phyloP scores from a whole-genome alignment of 306 rosid species.

The Dryas alaskensis region DNA sequence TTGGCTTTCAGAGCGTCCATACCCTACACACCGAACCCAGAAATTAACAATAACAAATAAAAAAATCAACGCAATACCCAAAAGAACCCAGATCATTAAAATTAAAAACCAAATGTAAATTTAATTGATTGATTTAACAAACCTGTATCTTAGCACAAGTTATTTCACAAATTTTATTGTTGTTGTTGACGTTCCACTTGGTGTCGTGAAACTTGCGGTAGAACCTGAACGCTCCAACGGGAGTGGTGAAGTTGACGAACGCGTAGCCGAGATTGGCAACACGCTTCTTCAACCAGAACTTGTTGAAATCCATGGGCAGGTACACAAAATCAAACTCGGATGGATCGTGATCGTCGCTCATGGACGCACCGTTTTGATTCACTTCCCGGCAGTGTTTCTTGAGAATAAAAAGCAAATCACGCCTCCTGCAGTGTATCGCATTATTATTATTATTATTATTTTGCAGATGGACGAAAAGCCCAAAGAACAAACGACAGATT shows the following conservation, averaged over 20 bases:
- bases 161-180: neutral
- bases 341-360: neutral
- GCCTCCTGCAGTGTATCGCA: neutral
- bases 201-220: neutral
- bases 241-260: slow-evolving; percentile 3
- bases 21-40: neutral
- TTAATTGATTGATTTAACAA: too few relatives aligned
- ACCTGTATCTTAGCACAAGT: slow-evolving; percentile 4
- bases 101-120: neutral
- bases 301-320: slow-evolving; percentile 28
- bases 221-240: neutral
- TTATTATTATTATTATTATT: too few relatives aligned
- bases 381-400: slow-evolving; percentile 13
- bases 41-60: neutral
- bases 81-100: neutral
- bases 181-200: neutral
- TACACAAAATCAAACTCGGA: slow-evolving; percentile 29
- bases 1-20: neutral
- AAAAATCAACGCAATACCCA: neutral
- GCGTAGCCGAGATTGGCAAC: slow-evolving; percentile 3
- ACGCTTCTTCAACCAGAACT: too few relatives aligned
- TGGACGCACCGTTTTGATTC: neutral
- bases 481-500: too few relatives aligned
- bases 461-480: too few relatives aligned
- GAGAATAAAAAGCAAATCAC: slow-evolving; percentile 17